Base-by-base conservation (phyloP, 306 rosid genomes). In the Trifolium dubium region DNA sequence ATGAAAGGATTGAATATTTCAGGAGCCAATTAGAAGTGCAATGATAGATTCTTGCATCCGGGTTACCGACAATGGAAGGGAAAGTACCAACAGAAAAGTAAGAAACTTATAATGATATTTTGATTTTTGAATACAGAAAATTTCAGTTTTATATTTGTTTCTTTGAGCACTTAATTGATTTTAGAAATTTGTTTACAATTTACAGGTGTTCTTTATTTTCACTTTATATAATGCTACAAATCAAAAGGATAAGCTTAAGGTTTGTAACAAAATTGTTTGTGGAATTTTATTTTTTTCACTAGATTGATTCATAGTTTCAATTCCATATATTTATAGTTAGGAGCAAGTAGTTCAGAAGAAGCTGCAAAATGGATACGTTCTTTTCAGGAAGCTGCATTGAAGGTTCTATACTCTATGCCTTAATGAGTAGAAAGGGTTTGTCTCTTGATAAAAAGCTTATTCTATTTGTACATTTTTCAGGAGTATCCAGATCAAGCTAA, bases 261-360 rank as follows among this genome's bases (percentile, higher is more conserved):
- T 93, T 56, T 37, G 81, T 69, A 51, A 15, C 65, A 65, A 35
- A 60, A 29, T 2, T 44, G n/a, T 43, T 64, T 53, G 34, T 29
- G 37, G 69, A 15, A 18, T 9, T 41, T 41, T 41, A 41, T 10
- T 1, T 56, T 56, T 56, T 56, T 8, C 74, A 37, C 12, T 56
- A 59, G 43, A 60, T 76, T 80, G 76, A 68, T 61, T 17, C 58
- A 17, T 56, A 41, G 59, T 58, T 61, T 50, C 44, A 55, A 55
- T 83, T 81, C 19, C 51, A 73, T 34, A 31, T 62, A 77, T 67
- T 70, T 67, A 54, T 69, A 93, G 98, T 66, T 90, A 76, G 97
- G 98, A 68, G 97, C 97, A 71, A 85, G 86, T 81, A 90, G 97
- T 73, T 76, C 98, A 59, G 97, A 93, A 88, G 98, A 93, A 75